These are phyloP conservation scores for Trematosphaeria pertusa DNA, from an alignment of 2,329 filamentous ascomycete species.

Conservation along the genomic window DNA sequence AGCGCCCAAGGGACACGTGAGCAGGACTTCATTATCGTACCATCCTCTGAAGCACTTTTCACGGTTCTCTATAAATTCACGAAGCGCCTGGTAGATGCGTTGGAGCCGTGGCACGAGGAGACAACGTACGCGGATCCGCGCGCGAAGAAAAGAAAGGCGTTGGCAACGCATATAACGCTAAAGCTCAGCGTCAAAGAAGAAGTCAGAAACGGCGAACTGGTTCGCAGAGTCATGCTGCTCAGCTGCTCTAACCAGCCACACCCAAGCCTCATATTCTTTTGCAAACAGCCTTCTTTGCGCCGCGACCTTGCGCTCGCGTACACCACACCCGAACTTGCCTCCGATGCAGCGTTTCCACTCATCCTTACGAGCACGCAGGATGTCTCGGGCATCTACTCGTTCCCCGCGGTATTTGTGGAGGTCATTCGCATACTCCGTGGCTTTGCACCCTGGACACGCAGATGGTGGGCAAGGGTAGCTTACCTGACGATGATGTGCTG, in stretches of 20 bases:
- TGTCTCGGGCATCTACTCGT: constrained; percentile 7
- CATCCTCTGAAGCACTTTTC: constrained; percentile 7
- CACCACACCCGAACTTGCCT: background rate
- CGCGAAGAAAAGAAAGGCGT: background rate
- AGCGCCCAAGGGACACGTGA: background rate
- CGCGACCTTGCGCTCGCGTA: constrained; percentile 8
- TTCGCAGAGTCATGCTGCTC: constrained; percentile 7
- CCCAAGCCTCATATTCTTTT: constrained; percentile 9
- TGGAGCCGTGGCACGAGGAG: background rate
- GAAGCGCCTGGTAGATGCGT: background rate
- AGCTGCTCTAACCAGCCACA: constrained; percentile 11
- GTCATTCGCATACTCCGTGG: background rate
- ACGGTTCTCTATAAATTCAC: constrained; percentile 10
- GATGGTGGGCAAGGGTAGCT: constrained; percentile 4
- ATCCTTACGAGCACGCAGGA: background rate
- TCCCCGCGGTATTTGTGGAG: background rate
- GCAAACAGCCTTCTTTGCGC: background rate
- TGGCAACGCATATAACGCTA: constrained; percentile 10
- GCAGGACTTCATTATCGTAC: constrained; percentile 3
- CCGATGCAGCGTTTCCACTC: background rate
- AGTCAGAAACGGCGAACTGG: constrained; percentile 5
- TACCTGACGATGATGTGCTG: constrained; percentile 5
- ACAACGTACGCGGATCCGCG: background rate
- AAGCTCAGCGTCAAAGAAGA: constrained; percentile 13
- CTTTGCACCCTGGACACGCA: constrained; percentile 1